Percentiles rank a stretch among this genome's conserved stretches.
Conservation (phyloP, 2,329 filamentous ascomycete genomes). For the Phyllosticta ampelicida region DNA sequence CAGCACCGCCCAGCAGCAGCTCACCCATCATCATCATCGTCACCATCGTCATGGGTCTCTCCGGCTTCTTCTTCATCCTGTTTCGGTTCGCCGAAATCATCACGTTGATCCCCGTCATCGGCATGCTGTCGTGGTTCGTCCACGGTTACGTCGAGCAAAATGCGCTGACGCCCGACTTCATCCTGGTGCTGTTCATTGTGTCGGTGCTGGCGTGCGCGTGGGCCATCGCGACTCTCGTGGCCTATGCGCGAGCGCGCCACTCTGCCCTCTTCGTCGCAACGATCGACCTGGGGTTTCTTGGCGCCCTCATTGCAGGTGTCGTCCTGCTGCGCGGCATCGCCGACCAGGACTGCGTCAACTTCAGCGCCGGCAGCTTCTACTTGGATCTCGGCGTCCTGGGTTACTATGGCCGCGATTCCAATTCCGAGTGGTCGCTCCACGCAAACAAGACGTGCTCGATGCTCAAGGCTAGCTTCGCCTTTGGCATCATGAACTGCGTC, state of each 20-base stretch:
- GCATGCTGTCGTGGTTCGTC: slow-evolving; percentile 55
- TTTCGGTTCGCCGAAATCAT: slow-evolving; percentile 51
- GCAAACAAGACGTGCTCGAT: slow-evolving; percentile 74
- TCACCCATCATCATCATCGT: too few relatives aligned
- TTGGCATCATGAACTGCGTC: slow-evolving; percentile 78
- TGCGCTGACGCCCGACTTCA: slow-evolving; percentile 47
- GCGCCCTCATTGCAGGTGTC: slow-evolving; percentile 51
- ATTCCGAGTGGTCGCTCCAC: slow-evolving; percentile 40
- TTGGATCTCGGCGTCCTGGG: slow-evolving; percentile 53
- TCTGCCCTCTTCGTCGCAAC: slow-evolving; percentile 50
- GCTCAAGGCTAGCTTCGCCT: slow-evolving; percentile 82
- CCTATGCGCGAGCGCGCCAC: slow-evolving; percentile 48
- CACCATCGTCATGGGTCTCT: slow-evolving; percentile 42
- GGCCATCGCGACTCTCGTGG: slow-evolving; percentile 50
- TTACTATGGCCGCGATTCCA: slow-evolving; percentile 36
- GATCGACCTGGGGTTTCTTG: slow-evolving; percentile 51
- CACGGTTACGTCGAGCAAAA: slow-evolving; percentile 46
- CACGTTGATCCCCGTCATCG: slow-evolving; percentile 52
- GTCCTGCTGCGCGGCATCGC: slow-evolving; percentile 48
- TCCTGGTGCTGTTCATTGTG: slow-evolving; percentile 55
- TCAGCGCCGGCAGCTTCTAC: slow-evolving; percentile 43
- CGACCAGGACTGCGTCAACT: slow-evolving; percentile 55
- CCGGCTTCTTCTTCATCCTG: slow-evolving; percentile 50
- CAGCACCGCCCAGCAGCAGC: too few relatives aligned
- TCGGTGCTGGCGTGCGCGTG: slow-evolving; percentile 51